Percentiles rank a stretch among this genome's conserved stretches.
These are phyloP conservation scores for Lipomyces spencermartinsiae DNA, from an alignment of 805 yeast species.

Conservation along the genomic window DNA sequence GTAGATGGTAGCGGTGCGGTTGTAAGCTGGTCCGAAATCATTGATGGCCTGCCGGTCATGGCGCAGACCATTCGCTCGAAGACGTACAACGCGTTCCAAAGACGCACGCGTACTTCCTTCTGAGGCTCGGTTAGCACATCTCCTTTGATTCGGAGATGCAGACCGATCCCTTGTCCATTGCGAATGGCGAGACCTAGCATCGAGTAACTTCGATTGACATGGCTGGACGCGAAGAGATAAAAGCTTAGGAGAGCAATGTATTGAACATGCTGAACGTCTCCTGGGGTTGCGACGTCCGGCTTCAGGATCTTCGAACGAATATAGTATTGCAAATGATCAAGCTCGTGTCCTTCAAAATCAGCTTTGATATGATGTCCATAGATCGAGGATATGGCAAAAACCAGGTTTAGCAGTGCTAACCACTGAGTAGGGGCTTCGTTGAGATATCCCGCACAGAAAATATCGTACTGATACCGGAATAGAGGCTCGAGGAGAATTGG, in stretches of 20 bases:
- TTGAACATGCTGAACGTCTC: slow-evolving; percentile 31
- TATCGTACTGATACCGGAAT: slow-evolving; percentile 28
- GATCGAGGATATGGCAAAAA: slow-evolving; percentile 27
- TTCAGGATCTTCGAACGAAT: slow-evolving; percentile 27
- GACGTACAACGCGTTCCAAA: slow-evolving; percentile 31
- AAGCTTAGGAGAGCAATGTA: slow-evolving; percentile 26
- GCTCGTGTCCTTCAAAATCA: slow-evolving; percentile 13
- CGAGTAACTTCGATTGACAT: slow-evolving; percentile 23
- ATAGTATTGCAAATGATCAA: slow-evolving; percentile 31
- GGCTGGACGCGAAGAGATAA: slow-evolving; percentile 26
- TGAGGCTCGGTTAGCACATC: slow-evolving; percentile 27
- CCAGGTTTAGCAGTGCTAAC: slow-evolving; percentile 27
- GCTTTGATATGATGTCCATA: slow-evolving; percentile 11
- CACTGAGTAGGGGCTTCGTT: slow-evolving; percentile 27
- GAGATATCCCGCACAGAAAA: slow-evolving; percentile 28
- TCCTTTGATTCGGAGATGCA: slow-evolving; percentile 20
- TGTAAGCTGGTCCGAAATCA: slow-evolving; percentile 18
- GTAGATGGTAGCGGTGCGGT: slow-evolving; percentile 27
- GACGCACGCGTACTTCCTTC: slow-evolving; percentile 26
- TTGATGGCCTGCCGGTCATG: slow-evolving; percentile 32
- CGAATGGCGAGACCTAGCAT: slow-evolving; percentile 32
- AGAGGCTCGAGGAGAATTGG: slow-evolving; percentile 32
- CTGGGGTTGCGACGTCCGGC: slow-evolving; percentile 29
- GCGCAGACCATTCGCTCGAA: slow-evolving; percentile 28
- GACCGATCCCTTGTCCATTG: slow-evolving; percentile 29